Percentiles rank a stretch among this genome's conserved stretches.
phyloP scores from a whole-genome alignment of 192 early-diverging fungal genomes.

The Phycomyces nitens region DNA sequence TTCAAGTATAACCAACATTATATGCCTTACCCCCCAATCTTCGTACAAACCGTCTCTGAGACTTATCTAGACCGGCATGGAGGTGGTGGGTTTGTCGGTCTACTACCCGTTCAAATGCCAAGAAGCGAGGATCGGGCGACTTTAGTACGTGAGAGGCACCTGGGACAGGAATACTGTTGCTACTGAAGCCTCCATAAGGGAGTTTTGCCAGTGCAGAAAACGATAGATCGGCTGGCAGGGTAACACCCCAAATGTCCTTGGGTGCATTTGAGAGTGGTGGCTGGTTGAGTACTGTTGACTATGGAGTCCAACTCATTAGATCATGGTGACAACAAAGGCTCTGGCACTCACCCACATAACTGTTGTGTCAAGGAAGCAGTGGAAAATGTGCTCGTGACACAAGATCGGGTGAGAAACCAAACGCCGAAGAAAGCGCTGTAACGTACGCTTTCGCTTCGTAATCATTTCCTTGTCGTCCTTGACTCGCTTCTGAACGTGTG shows the following conservation, averaged over 20 bases:
- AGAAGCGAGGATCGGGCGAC: conserved; percentile 76
- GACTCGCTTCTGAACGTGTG: conserved; percentile 59
- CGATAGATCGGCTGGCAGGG: no score
- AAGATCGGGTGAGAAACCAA: conserved; percentile 82
- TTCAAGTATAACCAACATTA: background rate
- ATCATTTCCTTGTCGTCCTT: conserved; percentile 85
- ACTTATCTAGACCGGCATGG: conserved; percentile 58
- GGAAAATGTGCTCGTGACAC: conserved; percentile 80
- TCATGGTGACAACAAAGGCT: background rate
- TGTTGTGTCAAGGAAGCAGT: conserved; percentile 81
- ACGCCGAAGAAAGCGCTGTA: conserved; percentile 90
- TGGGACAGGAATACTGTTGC: conserved; percentile 39
- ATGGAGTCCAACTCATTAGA: no score
- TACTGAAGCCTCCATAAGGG: no score
- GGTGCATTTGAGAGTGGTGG: no score
- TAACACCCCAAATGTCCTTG: no score
- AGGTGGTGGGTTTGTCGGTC: conserved; percentile 77
- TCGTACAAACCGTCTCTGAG: conserved; percentile 66
- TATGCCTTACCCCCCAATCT: conserved; percentile 48
- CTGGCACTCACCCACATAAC: conserved; percentile 54
- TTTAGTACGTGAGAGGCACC: conserved; percentile 49
- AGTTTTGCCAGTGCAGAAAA: no score
- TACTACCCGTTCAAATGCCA: conserved; percentile 84
- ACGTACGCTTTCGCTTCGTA: conserved; percentile 85
- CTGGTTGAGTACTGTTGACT: no score